A percentile compares a stretch with the other conserved stretches of the same genome.
Evolutionary conservation across 108 stramenopile genomes (phyloP).

Genomic region (Skeletonema marinoi): DNA sequence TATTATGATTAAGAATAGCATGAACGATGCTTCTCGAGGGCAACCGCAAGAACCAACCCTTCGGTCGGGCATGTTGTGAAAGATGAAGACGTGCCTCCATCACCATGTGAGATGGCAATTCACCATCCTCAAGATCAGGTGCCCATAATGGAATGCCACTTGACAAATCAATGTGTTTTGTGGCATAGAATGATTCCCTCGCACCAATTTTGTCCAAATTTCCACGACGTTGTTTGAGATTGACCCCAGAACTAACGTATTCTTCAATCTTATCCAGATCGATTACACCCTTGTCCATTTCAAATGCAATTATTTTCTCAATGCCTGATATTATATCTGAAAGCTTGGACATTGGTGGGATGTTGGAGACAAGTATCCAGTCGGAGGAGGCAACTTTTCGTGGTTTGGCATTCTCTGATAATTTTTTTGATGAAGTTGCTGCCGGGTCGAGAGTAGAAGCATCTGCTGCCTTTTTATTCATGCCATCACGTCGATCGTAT

Average conservation of each 20-base stretch:
- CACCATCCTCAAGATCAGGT: not conserved
- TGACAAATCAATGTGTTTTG: constrained; percentile 9
- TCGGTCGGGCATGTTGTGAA: constrained; percentile 25
- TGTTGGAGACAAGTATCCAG: constrained; percentile 43
- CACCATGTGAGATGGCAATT: constrained; percentile 10
- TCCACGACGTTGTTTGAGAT: not conserved
- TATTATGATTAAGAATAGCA: constrained; percentile 38
- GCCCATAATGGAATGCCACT: constrained; percentile 18
- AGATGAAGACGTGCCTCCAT: constrained; percentile 43
- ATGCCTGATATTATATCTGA: constrained; percentile 41
- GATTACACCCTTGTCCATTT: constrained; percentile 45
- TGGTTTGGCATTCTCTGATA: too few relatives aligned
- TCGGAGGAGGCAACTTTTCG: constrained; percentile 23
- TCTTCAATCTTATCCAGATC: constrained; percentile 27
- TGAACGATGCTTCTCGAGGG: constrained; percentile 41
- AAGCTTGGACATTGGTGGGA: constrained; percentile 41
- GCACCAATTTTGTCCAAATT: constrained; percentile 19
- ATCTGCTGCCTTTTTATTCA: not conserved
- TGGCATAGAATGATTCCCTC: constrained; percentile 17
- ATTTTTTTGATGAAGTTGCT: not conserved
- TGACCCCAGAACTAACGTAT: not conserved
- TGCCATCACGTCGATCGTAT: not conserved
- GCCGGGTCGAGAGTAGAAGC: not conserved
- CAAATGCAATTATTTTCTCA: constrained; percentile 27
- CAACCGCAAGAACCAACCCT: constrained; percentile 47